These are phyloP conservation scores for Pyrenula aspistea DNA, from an alignment of 495 filamentous ascomycete species.

Conservation along the genomic window DNA sequence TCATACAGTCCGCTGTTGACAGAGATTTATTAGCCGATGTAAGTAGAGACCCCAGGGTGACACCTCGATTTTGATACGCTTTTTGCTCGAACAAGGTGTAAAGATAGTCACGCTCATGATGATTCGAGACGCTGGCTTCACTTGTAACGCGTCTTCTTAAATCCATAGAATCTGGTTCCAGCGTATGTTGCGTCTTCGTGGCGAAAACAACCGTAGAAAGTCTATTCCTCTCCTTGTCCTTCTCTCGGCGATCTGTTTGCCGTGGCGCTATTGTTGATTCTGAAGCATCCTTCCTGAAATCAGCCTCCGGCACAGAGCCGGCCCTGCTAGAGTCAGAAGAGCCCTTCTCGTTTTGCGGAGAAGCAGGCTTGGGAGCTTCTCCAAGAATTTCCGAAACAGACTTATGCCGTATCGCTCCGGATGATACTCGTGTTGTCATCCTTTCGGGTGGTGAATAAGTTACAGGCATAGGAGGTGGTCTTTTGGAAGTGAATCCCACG, in stretches of 20 bases:
- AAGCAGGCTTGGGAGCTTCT: constrained; percentile 39
- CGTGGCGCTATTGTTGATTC: constrained; percentile 36
- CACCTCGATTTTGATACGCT: constrained; percentile 47
- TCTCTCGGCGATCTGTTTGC: constrained; percentile 41
- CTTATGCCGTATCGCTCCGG: constrained; percentile 57
- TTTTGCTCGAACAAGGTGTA: constrained; percentile 65
- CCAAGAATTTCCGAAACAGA: constrained; percentile 63
- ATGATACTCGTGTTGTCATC: constrained; percentile 53
- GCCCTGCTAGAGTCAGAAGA: constrained; percentile 10
- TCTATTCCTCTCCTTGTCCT: constrained; percentile 51
- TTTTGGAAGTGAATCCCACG: constrained; percentile 5
- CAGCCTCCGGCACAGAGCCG: constrained; percentile 12
- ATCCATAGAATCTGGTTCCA: constrained; percentile 23
- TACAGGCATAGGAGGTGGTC: constrained; percentile 8
- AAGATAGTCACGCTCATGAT: constrained; percentile 63
- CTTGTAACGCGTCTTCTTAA: constrained; percentile 28
- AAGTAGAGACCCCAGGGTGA: constrained; percentile 55
- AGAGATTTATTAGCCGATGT: constrained; percentile 70
- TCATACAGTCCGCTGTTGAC: constrained; percentile 61
- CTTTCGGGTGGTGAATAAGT: constrained; percentile 28
- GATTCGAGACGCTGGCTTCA: constrained; percentile 32
- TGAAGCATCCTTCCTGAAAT: constrained; percentile 23
- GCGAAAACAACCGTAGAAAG: constrained; percentile 74
- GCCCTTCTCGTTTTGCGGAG: constrained; percentile 20
- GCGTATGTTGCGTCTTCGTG: constrained; percentile 38